Conservation (phyloP, 164 flowering plant species). For the Umbellularia californica region DNA sequence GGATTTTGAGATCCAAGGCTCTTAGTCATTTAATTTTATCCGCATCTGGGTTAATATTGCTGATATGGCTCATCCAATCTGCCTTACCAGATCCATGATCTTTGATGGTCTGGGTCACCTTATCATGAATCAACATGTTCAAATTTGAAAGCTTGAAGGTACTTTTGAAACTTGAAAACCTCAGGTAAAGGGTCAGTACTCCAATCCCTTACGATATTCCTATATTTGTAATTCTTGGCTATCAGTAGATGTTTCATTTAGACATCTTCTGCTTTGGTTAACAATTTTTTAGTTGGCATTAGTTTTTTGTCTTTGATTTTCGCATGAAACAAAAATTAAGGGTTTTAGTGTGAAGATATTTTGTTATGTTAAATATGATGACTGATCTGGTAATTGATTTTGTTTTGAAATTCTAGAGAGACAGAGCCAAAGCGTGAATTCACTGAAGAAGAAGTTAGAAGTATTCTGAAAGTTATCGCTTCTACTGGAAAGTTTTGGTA, state of each 20-base stretch:
- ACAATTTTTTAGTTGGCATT: neutral
- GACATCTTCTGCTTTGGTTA: neutral
- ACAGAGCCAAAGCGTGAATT: constrained; percentile 27
- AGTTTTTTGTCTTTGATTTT: neutral
- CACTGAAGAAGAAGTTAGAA: constrained; percentile 49
- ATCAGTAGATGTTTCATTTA: neutral
- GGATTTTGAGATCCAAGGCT: no score
- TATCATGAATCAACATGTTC: no score
- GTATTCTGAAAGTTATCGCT: constrained; percentile 55
- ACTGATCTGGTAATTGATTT: neutral
- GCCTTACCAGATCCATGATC: no score
- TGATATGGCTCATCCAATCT: no score
- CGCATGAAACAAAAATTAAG: no score
- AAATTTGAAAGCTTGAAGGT: no score
- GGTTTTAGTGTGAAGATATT: neutral
- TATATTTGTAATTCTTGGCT: neutral
- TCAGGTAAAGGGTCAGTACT: no score
- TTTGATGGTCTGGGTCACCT: no score
- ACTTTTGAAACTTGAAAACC: no score
- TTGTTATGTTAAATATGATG: neutral
- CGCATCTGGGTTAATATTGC: no score
- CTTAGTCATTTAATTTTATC: no score
- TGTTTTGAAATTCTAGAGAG: neutral
- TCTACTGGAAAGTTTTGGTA: constrained; percentile 85
- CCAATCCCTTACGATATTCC: no score